A percentile compares a stretch with the other conserved stretches of the same genome.
These are phyloP conservation scores for Acer campestre DNA, from an alignment of 345 rosid genomes.

Conservation along the genomic window DNA sequence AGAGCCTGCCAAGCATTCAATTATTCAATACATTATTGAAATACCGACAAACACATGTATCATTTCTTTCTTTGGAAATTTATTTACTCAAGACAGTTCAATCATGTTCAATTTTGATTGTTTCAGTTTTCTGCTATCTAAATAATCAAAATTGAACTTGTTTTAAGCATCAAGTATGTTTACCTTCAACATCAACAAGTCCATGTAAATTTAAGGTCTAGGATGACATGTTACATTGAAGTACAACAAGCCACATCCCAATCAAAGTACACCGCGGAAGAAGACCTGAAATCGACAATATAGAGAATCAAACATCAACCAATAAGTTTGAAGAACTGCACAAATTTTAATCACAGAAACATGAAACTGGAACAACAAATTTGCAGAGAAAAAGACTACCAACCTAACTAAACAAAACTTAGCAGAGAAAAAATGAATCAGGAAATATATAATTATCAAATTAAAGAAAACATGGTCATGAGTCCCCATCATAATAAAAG, in stretches of 20 bases:
- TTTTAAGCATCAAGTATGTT: background rate
- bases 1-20: conserved; percentile 3
- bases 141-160: background rate
- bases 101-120: background rate
- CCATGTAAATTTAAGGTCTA: background rate
- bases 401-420: background rate
- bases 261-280: background rate
- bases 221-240: background rate
- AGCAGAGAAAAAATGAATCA: background rate
- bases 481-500: background rate
- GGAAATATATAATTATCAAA: background rate
- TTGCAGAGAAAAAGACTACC: background rate
- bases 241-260: background rate
- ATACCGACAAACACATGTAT: background rate
- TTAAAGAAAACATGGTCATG: background rate
- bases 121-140: background rate
- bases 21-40: background rate
- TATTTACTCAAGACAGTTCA: background rate
- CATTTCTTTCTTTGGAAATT: no score
- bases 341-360: background rate
- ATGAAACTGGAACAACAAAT: background rate
- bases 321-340: background rate
- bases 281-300: background rate
- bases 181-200: background rate
- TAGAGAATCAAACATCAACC: background rate